Conservation (phyloP, 306 rosid species). For the Castanea mollissima region DNA sequence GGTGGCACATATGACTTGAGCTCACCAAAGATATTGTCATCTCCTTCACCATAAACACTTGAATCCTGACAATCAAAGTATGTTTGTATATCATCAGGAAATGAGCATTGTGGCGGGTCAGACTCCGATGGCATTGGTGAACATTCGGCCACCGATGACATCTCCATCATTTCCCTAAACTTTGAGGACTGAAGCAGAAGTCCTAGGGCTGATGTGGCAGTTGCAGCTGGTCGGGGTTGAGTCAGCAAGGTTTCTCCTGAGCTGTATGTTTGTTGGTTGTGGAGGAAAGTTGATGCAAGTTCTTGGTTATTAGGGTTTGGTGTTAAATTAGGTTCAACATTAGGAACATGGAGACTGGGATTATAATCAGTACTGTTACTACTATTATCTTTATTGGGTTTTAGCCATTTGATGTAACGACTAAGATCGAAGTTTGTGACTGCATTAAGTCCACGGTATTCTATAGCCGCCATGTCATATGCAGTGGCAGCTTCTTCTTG, state of each 20-base stretch:
- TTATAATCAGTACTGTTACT: constrained; percentile 7
- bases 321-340: not conserved
- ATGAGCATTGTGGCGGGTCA: constrained; percentile 42
- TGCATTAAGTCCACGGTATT: constrained; percentile 84
- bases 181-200: constrained; percentile 53
- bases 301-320: constrained; percentile 18
- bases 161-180: constrained; percentile 59
- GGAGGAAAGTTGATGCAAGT: constrained; percentile 22
- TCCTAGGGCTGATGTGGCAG: constrained; percentile 45
- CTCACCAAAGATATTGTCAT: constrained; percentile 70
- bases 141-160: constrained; percentile 26
- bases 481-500: constrained; percentile 98
- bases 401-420: constrained; percentile 52
- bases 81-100: constrained; percentile 81
- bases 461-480: constrained; percentile 86
- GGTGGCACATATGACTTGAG: constrained; percentile 46
- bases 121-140: constrained; percentile 28
- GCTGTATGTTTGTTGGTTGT: constrained; percentile 1
- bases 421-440: constrained; percentile 89
- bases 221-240: not conserved
- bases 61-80: constrained; percentile 59
- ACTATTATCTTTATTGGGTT: constrained; percentile 1
- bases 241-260: constrained; percentile 5
- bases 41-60: constrained; percentile 38
- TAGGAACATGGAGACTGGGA: constrained; percentile 3